A percentile compares a stretch with the other conserved stretches of the same genome.
phyloP scores from a whole-genome alignment of 768 basidiomycete species.

The Heimioporus sp. region DNA sequence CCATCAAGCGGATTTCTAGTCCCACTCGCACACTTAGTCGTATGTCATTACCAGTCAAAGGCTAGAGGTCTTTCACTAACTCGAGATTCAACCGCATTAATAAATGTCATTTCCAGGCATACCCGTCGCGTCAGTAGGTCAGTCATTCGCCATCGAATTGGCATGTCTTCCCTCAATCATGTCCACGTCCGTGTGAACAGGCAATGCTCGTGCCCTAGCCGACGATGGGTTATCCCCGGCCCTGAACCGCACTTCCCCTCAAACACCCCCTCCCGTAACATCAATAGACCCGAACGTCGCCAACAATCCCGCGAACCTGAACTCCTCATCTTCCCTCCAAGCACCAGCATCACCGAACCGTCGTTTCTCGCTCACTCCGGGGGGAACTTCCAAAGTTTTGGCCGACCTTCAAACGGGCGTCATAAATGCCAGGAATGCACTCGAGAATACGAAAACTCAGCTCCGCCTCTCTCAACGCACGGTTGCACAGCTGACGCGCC shows the following conservation, averaged over 20 bases:
- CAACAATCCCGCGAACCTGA: conserved; percentile 24
- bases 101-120: conserved; percentile 51
- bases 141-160: conserved; percentile 28
- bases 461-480: conserved; percentile 77
- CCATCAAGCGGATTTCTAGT: conserved; percentile 57
- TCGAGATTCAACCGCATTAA: conserved; percentile 19
- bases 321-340: conserved; percentile 39
- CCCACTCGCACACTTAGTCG: conserved; percentile 80
- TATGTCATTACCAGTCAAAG: conserved; percentile 41
- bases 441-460: conserved; percentile 86
- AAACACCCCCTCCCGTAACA: conserved; percentile 28
- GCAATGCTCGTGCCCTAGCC: conserved; percentile 80
- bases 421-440: conserved; percentile 69
- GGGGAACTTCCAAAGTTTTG: conserved; percentile 83
- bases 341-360: conserved; percentile 52
- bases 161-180: conserved; percentile 17
- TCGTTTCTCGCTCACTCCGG: conserved; percentile 62
- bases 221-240: conserved; percentile 58
- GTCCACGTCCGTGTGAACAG: conserved; percentile 38
- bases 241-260: conserved; percentile 28
- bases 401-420: conserved; percentile 87
- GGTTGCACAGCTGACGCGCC: conserved; percentile 80
- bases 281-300: conserved; percentile 37
- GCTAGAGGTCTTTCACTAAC: conserved; percentile 19
- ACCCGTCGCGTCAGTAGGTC: conserved; percentile 76